Percentiles rank a stretch among this genome's conserved stretches.
Conservation (phyloP, 1,139 yeast genomes). For the Hyphopichia fennica region DNA sequence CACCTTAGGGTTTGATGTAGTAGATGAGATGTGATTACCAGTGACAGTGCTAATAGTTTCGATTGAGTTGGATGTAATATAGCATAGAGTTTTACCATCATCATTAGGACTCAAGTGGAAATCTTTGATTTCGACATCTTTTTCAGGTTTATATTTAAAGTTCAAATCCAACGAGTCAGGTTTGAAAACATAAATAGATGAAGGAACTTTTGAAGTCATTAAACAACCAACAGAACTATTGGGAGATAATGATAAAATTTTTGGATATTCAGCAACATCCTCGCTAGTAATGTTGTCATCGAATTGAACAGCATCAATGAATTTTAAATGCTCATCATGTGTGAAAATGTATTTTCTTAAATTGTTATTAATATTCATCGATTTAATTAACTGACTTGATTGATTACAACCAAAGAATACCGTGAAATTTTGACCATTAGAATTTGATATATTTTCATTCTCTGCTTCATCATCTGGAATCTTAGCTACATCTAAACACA, state of each 20-base stretch:
- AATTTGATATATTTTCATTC: slow-evolving; percentile 6
- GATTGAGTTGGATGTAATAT: slow-evolving; percentile 54
- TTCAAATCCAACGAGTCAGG: slow-evolving; percentile 50
- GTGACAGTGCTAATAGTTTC: slow-evolving; percentile 53
- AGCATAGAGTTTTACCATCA: slow-evolving; percentile 55
- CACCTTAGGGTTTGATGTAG: slow-evolving; percentile 21
- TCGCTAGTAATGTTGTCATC: slow-evolving; percentile 30
- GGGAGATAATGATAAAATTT: slow-evolving; percentile 51
- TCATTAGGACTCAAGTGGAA: slow-evolving; percentile 31
- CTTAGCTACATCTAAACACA: slow-evolving; percentile 57
- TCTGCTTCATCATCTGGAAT: slow-evolving; percentile 19
- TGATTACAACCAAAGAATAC: slow-evolving; percentile 79
- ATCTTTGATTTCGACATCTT: slow-evolving; percentile 25
- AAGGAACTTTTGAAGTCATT: slow-evolving; percentile 63
- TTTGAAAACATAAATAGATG: slow-evolving; percentile 57
- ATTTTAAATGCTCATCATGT: slow-evolving; percentile 60
- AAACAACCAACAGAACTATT: slow-evolving; percentile 60
- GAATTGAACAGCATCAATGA: slow-evolving; percentile 59
- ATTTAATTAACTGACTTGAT: slow-evolving; percentile 52
- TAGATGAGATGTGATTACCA: slow-evolving; percentile 37
- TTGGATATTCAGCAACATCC: slow-evolving; percentile 57
- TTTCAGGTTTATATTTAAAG: slow-evolving; percentile 17
- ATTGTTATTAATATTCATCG: slow-evolving; percentile 67
- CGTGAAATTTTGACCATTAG: slow-evolving; percentile 34
- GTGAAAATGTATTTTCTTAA: slow-evolving; percentile 61